phyloP scores from a whole-genome alignment of 169 alveolate species.

The Cryptosporidium parvum region DNA sequence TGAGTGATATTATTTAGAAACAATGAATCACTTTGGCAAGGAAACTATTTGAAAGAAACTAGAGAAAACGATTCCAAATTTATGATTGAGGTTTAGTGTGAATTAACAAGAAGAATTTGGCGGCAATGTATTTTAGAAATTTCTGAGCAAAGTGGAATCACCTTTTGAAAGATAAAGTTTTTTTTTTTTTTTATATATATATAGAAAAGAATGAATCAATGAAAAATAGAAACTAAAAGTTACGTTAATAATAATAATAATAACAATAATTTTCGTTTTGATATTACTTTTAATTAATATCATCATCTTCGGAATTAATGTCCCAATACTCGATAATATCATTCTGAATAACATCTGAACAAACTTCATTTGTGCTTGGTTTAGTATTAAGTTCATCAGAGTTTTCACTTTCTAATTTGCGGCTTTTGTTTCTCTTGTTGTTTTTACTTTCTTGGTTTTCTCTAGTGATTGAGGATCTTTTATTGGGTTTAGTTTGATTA shows the following conservation, averaged over 20 bases:
- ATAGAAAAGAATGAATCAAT: neutral
- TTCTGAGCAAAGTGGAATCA: neutral
- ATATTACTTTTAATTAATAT: neutral
- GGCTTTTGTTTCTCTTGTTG: conserved; percentile 4
- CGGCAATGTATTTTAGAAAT: neutral
- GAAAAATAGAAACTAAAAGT: neutral
- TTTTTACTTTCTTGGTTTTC: neutral
- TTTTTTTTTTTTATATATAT: neutral
- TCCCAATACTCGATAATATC: conserved; percentile 19
- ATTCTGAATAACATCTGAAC: neutral
- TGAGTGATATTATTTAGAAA: too few relatives aligned
- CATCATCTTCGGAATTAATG: conserved; percentile 6
- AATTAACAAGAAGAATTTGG: neutral
- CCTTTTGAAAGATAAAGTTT: neutral
- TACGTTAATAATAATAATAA: neutral
- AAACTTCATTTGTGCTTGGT: neutral
- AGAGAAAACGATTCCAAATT: neutral
- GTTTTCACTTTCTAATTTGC: neutral
- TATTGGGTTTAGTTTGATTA: neutral
- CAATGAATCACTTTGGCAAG: neutral
- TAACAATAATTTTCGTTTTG: neutral
- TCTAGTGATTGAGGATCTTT: neutral
- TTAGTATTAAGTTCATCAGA: neutral
- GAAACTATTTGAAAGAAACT: neutral
- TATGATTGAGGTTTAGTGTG: neutral